A percentile compares a stretch with the other conserved stretches of the same genome.
Conservation (phyloP, 192 early-diverging fungal species). For the Backusella parvicylindrica region DNA sequence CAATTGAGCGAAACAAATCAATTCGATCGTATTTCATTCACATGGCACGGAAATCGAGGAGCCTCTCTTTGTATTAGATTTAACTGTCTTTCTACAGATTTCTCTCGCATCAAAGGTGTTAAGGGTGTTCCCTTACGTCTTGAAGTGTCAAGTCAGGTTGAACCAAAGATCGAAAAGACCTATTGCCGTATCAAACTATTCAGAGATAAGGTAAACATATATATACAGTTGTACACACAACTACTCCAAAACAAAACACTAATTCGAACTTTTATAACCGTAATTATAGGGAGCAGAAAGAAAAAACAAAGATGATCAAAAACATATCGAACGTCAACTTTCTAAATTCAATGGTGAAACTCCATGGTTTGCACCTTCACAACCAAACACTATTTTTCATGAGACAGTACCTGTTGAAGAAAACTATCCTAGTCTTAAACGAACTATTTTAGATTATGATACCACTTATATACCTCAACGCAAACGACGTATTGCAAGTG, state of each 20-base stretch:
- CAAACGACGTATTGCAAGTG: constrained; percentile 37
- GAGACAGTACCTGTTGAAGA: background rate
- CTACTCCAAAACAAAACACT: background rate
- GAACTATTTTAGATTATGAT: constrained; percentile 48
- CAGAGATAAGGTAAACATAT: constrained; percentile 58
- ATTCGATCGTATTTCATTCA: constrained; percentile 69
- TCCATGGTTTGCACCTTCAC: constrained; percentile 33
- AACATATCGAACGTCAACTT: constrained; percentile 66
- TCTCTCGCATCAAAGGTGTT: constrained; percentile 78
- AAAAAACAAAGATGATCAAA: constrained; percentile 75
- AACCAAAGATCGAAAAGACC: constrained; percentile 46
- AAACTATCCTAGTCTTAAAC: background rate
- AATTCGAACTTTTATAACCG: background rate
- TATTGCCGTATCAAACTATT: constrained; percentile 68
- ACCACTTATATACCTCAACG: constrained; percentile 59
- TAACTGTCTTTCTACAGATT: constrained; percentile 77
- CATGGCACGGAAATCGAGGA: constrained; percentile 64
- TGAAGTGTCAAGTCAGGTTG: constrained; percentile 36
- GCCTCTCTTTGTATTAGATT: constrained; percentile 66
- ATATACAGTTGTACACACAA: background rate
- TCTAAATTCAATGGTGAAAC: constrained; percentile 59
- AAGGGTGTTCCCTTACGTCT: constrained; percentile 71
- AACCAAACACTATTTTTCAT: constrained; percentile 27
- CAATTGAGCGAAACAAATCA: constrained; percentile 48
- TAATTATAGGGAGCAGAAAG: constrained; percentile 61